phyloP scores from a whole-genome alignment of 2,329 filamentous ascomycete genomes.

The Sphaceloma murrayae region DNA sequence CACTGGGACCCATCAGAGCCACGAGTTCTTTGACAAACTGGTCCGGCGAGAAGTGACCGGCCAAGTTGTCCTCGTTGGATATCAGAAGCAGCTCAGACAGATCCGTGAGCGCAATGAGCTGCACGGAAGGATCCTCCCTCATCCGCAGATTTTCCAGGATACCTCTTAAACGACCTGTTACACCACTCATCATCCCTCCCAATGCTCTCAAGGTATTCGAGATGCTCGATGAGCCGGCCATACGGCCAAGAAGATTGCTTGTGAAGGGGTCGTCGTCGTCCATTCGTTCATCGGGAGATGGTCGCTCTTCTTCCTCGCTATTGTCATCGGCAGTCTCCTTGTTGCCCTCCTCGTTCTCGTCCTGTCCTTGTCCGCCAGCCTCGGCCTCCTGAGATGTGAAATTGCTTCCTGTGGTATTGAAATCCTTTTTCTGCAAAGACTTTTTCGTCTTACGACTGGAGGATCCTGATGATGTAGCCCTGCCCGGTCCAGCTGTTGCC shows the following conservation, averaged over 20 bases:
- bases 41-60: constrained; percentile 90
- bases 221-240: constrained; percentile 50
- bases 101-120: constrained; percentile 86
- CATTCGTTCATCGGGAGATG: constrained; percentile 40
- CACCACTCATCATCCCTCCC: constrained; percentile 83
- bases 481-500: constrained; percentile 9
- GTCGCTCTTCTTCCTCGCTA: constrained; percentile 59
- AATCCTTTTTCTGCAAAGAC: constrained; percentile 27
- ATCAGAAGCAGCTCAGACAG: constrained; percentile 87
- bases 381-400: constrained; percentile 25
- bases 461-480: constrained; percentile 22
- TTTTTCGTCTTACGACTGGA: constrained; percentile 27
- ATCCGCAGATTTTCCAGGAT: constrained; percentile 54
- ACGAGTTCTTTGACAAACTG: constrained; percentile 93
- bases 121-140: constrained; percentile 76
- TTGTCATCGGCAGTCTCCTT: constrained; percentile 30
- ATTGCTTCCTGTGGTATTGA: constrained; percentile 6
- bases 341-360: constrained; percentile 25
- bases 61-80: constrained; percentile 91
- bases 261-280: constrained; percentile 53
- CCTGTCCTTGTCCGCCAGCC: constrained; percentile 24
- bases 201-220: constrained; percentile 76
- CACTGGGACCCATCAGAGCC: constrained; percentile 78
- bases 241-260: constrained; percentile 56
- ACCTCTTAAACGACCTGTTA: constrained; percentile 65